A percentile compares a stretch with the other conserved stretches of the same genome.
phyloP scores from a whole-genome alignment of 352 stramenopile genomes.

The Pythium aquatile region DNA sequence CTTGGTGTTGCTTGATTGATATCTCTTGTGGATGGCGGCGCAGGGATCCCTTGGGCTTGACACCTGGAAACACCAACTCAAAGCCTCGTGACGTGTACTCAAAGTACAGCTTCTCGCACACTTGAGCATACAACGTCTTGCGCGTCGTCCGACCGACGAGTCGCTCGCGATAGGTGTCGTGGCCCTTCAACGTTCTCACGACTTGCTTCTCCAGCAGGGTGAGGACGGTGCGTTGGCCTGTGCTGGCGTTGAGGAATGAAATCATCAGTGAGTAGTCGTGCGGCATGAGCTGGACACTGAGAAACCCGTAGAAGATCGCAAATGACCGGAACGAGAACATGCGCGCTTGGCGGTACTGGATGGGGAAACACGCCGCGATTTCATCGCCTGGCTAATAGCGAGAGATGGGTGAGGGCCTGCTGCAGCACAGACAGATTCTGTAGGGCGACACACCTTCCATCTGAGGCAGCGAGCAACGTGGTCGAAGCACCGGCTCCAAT shows the following conservation, averaged over 20 bases:
- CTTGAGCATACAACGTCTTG: constrained; percentile 18
- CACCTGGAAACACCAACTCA: constrained; percentile 40
- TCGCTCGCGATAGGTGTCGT: constrained; percentile 15
- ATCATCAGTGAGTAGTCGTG: constrained; percentile 32
- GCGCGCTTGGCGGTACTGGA: constrained; percentile 33
- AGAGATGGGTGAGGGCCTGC: not conserved
- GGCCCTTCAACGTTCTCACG: constrained; percentile 6
- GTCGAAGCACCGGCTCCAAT: constrained; percentile 27
- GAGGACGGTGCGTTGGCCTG: constrained; percentile 10
- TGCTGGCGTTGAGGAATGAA: constrained; percentile 23
- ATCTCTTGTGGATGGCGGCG: constrained; percentile 33
- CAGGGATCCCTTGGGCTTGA: constrained; percentile 30
- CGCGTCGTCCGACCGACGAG: constrained; percentile 18
- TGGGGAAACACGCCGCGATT: constrained; percentile 28
- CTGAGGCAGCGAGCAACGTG: constrained; percentile 22
- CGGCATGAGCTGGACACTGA: constrained; percentile 29
- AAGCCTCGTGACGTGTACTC: constrained; percentile 46
- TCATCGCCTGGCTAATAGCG: constrained; percentile 1
- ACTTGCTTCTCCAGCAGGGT: constrained; percentile 22
- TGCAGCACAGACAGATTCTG: not conserved
- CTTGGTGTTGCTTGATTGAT: constrained; percentile 15
- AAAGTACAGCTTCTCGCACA: constrained; percentile 41
- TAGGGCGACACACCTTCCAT: constrained; percentile 20
- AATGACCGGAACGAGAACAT: constrained; percentile 40
- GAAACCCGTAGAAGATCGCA: constrained; percentile 29